phyloP scores from a whole-genome alignment of 441 rosid species.

The Croton setiger region DNA sequence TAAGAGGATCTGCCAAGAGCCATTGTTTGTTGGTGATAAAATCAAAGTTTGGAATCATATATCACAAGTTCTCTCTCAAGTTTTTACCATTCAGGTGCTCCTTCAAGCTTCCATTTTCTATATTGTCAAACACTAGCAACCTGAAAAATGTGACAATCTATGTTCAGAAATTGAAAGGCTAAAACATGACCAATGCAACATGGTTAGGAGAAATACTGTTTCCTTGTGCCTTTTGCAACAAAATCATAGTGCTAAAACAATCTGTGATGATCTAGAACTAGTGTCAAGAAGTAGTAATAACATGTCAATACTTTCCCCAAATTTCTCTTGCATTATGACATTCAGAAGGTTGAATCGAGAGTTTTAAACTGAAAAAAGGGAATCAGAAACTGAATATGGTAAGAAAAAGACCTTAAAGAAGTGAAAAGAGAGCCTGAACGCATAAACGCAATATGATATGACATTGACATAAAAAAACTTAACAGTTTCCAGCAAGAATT shows the following conservation, averaged over 20 bases:
- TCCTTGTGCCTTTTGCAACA: not conserved
- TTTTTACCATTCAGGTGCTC: constrained; percentile 81
- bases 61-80: constrained; percentile 12
- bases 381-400: not conserved
- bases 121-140: constrained; percentile 65
- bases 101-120: constrained; percentile 85
- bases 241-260: not conserved
- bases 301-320: not conserved
- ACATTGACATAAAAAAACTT: not conserved
- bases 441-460: not conserved
- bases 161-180: not conserved
- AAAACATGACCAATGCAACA: not conserved
- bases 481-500: not conserved
- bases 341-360: not conserved
- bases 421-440: not conserved
- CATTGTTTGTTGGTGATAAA: constrained; percentile 10
- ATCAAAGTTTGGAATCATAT: constrained; percentile 6
- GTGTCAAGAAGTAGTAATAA: too few species aligned
- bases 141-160: constrained; percentile 35
- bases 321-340: not conserved
- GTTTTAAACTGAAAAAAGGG: not conserved
- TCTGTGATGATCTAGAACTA: not conserved
- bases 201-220: not conserved
- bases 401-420: not conserved
- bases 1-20: constrained; percentile 73